Evolutionary conservation across 306 rosid species (phyloP).

Genomic region (Sicyos edulis): DNA sequence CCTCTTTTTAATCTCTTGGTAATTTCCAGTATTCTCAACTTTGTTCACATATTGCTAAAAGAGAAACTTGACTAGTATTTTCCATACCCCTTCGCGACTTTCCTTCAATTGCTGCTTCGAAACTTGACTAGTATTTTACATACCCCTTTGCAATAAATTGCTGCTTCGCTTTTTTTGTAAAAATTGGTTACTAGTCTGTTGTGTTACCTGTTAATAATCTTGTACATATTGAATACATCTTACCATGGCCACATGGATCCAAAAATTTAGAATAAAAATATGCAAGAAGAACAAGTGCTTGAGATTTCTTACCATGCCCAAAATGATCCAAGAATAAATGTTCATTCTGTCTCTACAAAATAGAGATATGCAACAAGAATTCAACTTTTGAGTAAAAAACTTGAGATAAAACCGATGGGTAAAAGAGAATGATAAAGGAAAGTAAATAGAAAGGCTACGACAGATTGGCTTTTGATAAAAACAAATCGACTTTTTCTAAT

Average conservation of each 20-base stretch:
- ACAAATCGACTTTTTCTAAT: too few relatives aligned
- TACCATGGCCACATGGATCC: neutral
- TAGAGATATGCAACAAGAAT: neutral
- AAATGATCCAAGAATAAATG: neutral
- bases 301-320: neutral
- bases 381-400: neutral
- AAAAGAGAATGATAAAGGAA: neutral
- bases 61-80: neutral
- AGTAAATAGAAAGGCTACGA: neutral
- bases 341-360: conserved; percentile 13
- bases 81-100: neutral
- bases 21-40: neutral
- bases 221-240: neutral
- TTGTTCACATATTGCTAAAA: neutral
- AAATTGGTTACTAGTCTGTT: neutral
- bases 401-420: conserved; percentile 5
- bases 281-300: too few relatives aligned
- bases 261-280: neutral
- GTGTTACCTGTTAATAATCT: neutral
- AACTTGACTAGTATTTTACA: neutral
- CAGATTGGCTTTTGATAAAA: neutral
- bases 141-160: too few relatives aligned
- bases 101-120: neutral
- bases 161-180: too few relatives aligned
- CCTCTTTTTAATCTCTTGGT: neutral